Conservation (phyloP, 2,329 filamentous ascomycete species). For the Myriangium duriaei region DNA sequence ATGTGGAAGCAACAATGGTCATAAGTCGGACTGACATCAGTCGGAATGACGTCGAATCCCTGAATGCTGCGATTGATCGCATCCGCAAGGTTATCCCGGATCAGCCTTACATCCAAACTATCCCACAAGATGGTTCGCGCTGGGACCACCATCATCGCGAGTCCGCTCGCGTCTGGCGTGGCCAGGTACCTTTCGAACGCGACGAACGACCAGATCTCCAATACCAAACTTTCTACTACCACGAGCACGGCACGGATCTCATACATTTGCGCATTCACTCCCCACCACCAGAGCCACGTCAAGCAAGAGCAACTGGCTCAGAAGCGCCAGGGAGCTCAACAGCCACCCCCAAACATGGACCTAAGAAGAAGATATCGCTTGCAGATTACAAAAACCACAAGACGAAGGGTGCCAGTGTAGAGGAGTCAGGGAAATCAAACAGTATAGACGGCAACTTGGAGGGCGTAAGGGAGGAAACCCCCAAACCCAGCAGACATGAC, state of each 20-base stretch:
- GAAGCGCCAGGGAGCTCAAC: slow-evolving; percentile 20
- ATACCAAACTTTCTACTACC: slow-evolving; percentile 49
- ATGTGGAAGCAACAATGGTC: neutral
- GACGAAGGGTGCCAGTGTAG: slow-evolving; percentile 22
- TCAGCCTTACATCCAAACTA: slow-evolving; percentile 35
- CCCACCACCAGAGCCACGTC: slow-evolving; percentile 17
- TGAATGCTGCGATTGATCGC: slow-evolving; percentile 31
- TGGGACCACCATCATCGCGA: slow-evolving; percentile 32
- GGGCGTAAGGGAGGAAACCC: slow-evolving; percentile 10
- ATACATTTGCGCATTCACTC: slow-evolving; percentile 11
- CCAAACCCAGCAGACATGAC: slow-evolving; percentile 2
- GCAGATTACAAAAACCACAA: slow-evolving; percentile 48
- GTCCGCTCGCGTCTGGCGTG: slow-evolving; percentile 29
- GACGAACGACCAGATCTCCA: slow-evolving; percentile 45
- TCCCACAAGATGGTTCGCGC: slow-evolving; percentile 31
- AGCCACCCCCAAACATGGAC: slow-evolving; percentile 29
- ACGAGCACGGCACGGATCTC: slow-evolving; percentile 34
- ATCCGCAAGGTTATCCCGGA: slow-evolving; percentile 30
- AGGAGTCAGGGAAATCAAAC: slow-evolving; percentile 13
- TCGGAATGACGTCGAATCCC: slow-evolving; percentile 5
- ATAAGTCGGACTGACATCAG: too few relatives aligned
- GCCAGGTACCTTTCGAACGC: slow-evolving; percentile 39
- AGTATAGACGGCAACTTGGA: slow-evolving; percentile 14
- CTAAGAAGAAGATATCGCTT: slow-evolving; percentile 51
- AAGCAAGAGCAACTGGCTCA: slow-evolving; percentile 19